Conservation (phyloP, 768 basidiomycete genomes). For the Cystofilobasidium bisporidii region DNA sequence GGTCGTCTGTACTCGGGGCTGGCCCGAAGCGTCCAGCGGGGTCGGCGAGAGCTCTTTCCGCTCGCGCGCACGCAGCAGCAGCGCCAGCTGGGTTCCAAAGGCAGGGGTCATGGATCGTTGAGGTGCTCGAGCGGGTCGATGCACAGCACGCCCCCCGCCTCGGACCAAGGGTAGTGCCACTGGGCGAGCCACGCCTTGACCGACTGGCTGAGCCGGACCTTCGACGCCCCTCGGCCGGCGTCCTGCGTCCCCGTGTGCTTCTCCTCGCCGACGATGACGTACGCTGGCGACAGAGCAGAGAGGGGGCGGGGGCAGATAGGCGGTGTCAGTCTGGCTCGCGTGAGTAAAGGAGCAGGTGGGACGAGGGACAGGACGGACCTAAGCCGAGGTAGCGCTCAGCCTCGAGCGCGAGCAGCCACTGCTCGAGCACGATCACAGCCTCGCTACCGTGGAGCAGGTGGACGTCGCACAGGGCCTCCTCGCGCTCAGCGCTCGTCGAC, state of each 20-base stretch:
- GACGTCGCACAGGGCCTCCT: slow-evolving; percentile 68
- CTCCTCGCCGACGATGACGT: slow-evolving; percentile 85
- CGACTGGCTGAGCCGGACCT: slow-evolving; percentile 70
- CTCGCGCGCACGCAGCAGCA: too few species aligned
- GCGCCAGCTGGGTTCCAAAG: too few species aligned
- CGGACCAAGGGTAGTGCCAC: slow-evolving; percentile 95
- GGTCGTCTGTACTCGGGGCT: too few species aligned
- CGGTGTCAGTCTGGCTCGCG: slow-evolving; percentile 16
- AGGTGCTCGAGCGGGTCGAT: slow-evolving; percentile 48
- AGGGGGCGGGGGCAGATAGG: slow-evolving; percentile 7
- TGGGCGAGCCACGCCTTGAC: slow-evolving; percentile 84
- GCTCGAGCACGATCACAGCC: slow-evolving; percentile 79
- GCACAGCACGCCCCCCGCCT: slow-evolving; percentile 79
- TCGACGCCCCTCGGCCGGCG: slow-evolving; percentile 63
- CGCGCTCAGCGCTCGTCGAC: slow-evolving; percentile 66
- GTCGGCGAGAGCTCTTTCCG: too few species aligned
- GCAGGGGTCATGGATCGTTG: slow-evolving; percentile 5
- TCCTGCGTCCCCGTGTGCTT: slow-evolving; percentile 94
- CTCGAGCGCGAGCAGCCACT: slow-evolving; percentile 81
- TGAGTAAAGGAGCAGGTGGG: neutral
- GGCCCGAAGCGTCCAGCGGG: too few species aligned
- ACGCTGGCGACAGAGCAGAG: slow-evolving; percentile 48
- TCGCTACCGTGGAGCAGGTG: slow-evolving; percentile 70
- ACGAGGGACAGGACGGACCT: slow-evolving; percentile 46
- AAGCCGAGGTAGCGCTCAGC: slow-evolving; percentile 78